Evolutionary conservation across 441 rosid species (phyloP), one percentile per base, ranked within the genome.

Genomic region (Populus hybrid): DNA sequence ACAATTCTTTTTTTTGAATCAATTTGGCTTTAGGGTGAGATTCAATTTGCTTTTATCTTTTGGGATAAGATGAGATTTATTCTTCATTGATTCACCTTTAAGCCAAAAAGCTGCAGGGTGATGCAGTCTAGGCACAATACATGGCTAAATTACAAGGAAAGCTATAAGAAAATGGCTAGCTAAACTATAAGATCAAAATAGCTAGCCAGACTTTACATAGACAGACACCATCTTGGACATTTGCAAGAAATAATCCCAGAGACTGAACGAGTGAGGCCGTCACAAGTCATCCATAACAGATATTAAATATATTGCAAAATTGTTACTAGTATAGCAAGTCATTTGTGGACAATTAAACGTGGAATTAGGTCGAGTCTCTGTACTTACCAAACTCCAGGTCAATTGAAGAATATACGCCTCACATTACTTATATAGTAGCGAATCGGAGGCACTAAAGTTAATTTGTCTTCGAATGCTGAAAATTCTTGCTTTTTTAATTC

Each of bases 51-150:
- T 83, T 81, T 85, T 79, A 21, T 23, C 84, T 74, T 83, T 87
- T 77, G 76, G 73, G 88, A 85, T 86, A 86, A 87, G 89, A 84
- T 83, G 83, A 83, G 71, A 76, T 83, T 83, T 85, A 79, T 85
- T 80, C 86, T 81, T 82, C 85, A 53, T 74, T 75, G 85, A 86
- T 83, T 83, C 87, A 69, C 77, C 85, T 84, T 84, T 83, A 64
- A 79, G 79, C 35, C 63, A 66, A 65, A 79, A 79, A 81, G 77
- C 9, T 36, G 9, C 19, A 64, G 21, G 65, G 6, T 19, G 73
- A 66, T 79, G 76, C 69, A 66, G 59, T 5, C 23, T 42, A 59
- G 30, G 12, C 46, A 38, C 46, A 38, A 50, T 50, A 50, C 57
- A 50, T 50, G 38, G 38, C 38, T 5, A 35, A 35, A 35, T 35